Evolutionary conservation across 2,329 filamentous ascomycete species (phyloP).

Genomic region (Fusarium humuli): DNA sequence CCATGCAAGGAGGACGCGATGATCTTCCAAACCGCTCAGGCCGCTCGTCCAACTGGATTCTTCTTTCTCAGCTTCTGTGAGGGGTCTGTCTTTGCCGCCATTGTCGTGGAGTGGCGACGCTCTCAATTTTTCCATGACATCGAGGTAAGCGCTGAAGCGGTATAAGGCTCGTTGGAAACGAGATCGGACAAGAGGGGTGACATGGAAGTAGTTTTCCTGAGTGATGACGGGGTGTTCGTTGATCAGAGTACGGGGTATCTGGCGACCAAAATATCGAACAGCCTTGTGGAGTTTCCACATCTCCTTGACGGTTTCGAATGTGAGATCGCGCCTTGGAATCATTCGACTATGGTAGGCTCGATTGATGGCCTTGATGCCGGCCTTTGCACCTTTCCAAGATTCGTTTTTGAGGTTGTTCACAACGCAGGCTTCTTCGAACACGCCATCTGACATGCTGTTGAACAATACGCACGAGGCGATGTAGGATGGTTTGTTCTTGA

Average conservation of each 20-base stretch:
- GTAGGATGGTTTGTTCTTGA: not conserved
- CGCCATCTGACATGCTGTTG: slow-evolving; percentile 18
- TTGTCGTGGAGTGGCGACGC: not conserved
- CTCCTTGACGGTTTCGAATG: not conserved
- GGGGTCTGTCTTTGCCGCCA: not conserved
- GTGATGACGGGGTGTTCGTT: not conserved
- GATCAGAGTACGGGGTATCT: not conserved
- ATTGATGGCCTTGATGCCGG: not conserved
- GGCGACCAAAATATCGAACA: slow-evolving; percentile 9
- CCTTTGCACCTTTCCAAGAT: slow-evolving; percentile 6
- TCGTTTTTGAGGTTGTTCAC: not conserved
- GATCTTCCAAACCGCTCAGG: not conserved
- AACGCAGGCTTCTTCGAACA: slow-evolving; percentile 8
- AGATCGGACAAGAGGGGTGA: not conserved
- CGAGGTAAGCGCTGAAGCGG: not conserved
- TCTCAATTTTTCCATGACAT: not conserved
- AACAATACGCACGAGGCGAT: slow-evolving; percentile 19
- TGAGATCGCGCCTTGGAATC: not conserved
- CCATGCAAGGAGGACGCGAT: slow-evolving; percentile 3
- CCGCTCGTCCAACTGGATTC: not conserved
- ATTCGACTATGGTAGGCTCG: not conserved
- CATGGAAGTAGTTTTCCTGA: not conserved
- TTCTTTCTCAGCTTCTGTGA: not conserved
- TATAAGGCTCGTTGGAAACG: slow-evolving; percentile 22
- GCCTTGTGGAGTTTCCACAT: slow-evolving; percentile 17